A percentile compares a stretch with the other conserved stretches of the same genome.
Evolutionary conservation across 768 basidiomycete species (phyloP).

Genomic region (Pholiota molesta): DNA sequence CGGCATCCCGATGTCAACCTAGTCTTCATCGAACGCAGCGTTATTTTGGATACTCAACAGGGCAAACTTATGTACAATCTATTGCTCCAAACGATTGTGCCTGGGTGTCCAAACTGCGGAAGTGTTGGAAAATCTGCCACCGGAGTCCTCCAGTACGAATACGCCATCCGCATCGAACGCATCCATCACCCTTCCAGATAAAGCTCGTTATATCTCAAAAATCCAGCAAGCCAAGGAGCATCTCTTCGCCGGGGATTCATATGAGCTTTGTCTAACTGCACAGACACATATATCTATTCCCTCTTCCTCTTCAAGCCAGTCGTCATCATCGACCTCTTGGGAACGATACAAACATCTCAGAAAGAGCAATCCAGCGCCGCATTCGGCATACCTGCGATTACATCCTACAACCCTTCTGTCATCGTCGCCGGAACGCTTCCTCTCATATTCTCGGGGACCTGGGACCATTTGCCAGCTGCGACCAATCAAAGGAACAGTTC

Average conservation of each 20-base stretch:
- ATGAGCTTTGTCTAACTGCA: constrained; percentile 91
- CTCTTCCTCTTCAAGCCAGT: constrained; percentile 23
- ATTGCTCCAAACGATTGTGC: constrained; percentile 54
- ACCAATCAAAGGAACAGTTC: constrained; percentile 93
- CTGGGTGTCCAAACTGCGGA: constrained; percentile 58
- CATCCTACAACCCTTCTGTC: constrained; percentile 79
- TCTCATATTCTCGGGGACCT: constrained; percentile 76
- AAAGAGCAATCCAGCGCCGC: constrained; percentile 82
- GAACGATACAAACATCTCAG: constrained; percentile 75
- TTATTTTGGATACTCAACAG: constrained; percentile 64
- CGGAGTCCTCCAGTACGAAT: constrained; percentile 6
- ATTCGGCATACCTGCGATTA: constrained; percentile 80
- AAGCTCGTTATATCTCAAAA: constrained; percentile 61
- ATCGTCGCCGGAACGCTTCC: constrained; percentile 91
- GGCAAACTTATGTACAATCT: constrained; percentile 64
- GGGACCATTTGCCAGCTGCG: constrained; percentile 75
- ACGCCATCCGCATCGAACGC: constrained; percentile 14
- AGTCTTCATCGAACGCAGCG: constrained; percentile 77
- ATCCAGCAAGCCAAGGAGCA: constrained; percentile 74
- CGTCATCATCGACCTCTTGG: constrained; percentile 59
- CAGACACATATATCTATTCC: constrained; percentile 61
- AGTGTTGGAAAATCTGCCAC: constrained; percentile 29
- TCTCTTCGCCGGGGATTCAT: constrained; percentile 85
- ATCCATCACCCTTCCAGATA: constrained; percentile 56
- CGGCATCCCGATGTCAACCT: constrained; percentile 75